phyloP scores from a whole-genome alignment of 805 yeast genomes.

The Kluyveromyces lactis region DNA sequence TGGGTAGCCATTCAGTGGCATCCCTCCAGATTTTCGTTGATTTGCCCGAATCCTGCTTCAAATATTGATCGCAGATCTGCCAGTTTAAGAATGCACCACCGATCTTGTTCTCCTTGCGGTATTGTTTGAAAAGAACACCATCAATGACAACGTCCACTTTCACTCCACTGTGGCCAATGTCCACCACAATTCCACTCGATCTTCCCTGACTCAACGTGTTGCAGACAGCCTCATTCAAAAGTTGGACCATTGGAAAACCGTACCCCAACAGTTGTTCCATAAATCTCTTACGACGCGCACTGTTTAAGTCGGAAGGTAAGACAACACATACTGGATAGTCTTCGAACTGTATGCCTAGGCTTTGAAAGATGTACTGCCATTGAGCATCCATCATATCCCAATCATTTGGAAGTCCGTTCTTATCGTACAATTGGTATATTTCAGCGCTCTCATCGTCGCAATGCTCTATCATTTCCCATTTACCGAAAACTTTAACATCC shows the following conservation, averaged over 20 bases:
- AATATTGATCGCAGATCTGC: slow-evolving; percentile 46
- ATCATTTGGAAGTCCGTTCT: slow-evolving; percentile 52
- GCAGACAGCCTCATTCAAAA: slow-evolving; percentile 70
- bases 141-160: slow-evolving; percentile 72
- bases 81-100: slow-evolving; percentile 81
- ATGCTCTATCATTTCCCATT: slow-evolving; percentile 22
- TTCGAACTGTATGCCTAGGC: slow-evolving; percentile 41
- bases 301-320: slow-evolving; percentile 21
- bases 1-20: slow-evolving; percentile 24
- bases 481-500: slow-evolving; percentile 18
- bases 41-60: slow-evolving; percentile 11
- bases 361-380: slow-evolving; percentile 57
- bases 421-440: slow-evolving; percentile 3
- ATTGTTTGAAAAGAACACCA: slow-evolving; percentile 62
- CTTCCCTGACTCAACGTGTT: slow-evolving; percentile 72
- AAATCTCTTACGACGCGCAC: slow-evolving; percentile 44
- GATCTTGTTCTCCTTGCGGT: slow-evolving; percentile 55
- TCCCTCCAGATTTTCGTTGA: slow-evolving; percentile 18
- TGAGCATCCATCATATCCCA: slow-evolving; percentile 61
- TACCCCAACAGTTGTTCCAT: slow-evolving; percentile 72
- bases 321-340: slow-evolving; percentile 61
- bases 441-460: slow-evolving; percentile 7
- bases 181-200: slow-evolving; percentile 71
- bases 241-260: slow-evolving; percentile 66
- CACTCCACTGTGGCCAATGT: slow-evolving; percentile 63